Evolutionary conservation across 192 early-diverging fungal species (phyloP).

Genomic region (Backusella westeae): DNA sequence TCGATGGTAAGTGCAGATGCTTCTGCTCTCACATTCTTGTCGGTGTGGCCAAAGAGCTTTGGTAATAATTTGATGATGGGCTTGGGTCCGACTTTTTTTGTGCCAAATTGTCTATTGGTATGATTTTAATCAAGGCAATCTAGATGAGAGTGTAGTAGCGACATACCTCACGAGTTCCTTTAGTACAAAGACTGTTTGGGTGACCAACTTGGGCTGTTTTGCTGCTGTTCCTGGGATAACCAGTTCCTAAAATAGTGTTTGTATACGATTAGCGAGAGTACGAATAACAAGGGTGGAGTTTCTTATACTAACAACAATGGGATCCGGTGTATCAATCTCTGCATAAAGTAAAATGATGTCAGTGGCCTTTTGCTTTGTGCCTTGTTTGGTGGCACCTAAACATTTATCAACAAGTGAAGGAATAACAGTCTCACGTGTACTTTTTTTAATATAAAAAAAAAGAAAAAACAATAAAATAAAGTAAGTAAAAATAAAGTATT

Average conservation of each 20-base stretch:
- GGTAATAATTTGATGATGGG: constrained; percentile 81
- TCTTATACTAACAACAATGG: constrained; percentile 69
- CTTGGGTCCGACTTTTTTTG: constrained; percentile 76
- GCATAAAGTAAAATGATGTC: constrained; percentile 85
- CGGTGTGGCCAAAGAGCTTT: constrained; percentile 91
- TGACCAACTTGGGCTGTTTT: constrained; percentile 93
- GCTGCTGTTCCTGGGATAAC: constrained; percentile 75
- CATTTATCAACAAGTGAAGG: constrained; percentile 86
- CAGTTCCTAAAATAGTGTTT: constrained; percentile 51
- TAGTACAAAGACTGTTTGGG: constrained; percentile 62
- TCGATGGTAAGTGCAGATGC: constrained; percentile 72
- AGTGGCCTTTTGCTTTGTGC: constrained; percentile 72
- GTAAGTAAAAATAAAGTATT: background rate
- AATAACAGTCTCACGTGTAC: constrained; percentile 61
- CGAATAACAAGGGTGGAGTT: background rate
- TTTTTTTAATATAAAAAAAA: background rate
- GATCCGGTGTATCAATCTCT: constrained; percentile 83
- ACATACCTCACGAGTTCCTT: constrained; percentile 59
- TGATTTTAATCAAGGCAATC: background rate
- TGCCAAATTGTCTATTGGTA: constrained; percentile 67
- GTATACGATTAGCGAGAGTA: background rate
- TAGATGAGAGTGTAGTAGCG: background rate
- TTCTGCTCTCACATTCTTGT: constrained; percentile 90
- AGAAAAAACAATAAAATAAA: background rate
- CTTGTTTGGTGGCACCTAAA: constrained; percentile 76